A percentile compares a stretch with the other conserved stretches of the same genome.
These are phyloP conservation scores for Cylindrodendrum hubeiense DNA, from an alignment of 2,329 filamentous ascomycete genomes.

Conservation along the genomic window DNA sequence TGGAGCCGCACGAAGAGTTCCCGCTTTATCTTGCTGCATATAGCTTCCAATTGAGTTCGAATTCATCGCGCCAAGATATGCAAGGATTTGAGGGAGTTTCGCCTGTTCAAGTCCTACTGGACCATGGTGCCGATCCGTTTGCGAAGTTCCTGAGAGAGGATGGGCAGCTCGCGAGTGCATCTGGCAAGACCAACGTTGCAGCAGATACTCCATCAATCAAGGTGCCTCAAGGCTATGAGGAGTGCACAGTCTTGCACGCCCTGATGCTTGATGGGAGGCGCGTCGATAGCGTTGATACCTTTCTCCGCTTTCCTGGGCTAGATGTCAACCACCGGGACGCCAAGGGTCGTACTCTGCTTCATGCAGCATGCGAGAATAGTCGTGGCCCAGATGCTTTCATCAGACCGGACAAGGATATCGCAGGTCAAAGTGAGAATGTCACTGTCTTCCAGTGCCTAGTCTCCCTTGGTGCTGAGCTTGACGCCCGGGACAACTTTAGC, in stretches of 20 bases:
- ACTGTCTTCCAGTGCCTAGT: conserved; percentile 36
- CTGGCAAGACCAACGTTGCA: too few relatives aligned
- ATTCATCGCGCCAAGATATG: too few relatives aligned
- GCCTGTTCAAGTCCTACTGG: conserved; percentile 34
- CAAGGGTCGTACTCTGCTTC: conserved; percentile 42
- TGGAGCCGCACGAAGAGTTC: conserved; percentile 13
- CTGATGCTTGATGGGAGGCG: conserved; percentile 22
- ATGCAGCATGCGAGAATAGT: conserved; percentile 32
- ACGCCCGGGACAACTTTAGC: conserved; percentile 36
- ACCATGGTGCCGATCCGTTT: conserved; percentile 44
- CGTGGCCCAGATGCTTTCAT: conserved; percentile 20
- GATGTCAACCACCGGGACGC: conserved; percentile 43
- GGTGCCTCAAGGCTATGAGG: conserved; percentile 11
- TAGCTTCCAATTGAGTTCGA: neutral
- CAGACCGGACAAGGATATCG: neutral
- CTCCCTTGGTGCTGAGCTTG: conserved; percentile 38
- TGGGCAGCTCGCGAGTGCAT: too few relatives aligned
- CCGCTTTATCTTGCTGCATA: conserved; percentile 27
- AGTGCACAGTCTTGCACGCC: conserved; percentile 39
- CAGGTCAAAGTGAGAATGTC: neutral
- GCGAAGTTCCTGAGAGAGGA: conserved; percentile 20
- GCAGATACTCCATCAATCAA: neutral
- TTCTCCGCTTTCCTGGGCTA: conserved; percentile 34
- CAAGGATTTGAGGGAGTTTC: neutral
- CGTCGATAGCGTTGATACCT: conserved; percentile 19